phyloP scores from a whole-genome alignment of 441 rosid species.

The Capsella rubella region DNA sequence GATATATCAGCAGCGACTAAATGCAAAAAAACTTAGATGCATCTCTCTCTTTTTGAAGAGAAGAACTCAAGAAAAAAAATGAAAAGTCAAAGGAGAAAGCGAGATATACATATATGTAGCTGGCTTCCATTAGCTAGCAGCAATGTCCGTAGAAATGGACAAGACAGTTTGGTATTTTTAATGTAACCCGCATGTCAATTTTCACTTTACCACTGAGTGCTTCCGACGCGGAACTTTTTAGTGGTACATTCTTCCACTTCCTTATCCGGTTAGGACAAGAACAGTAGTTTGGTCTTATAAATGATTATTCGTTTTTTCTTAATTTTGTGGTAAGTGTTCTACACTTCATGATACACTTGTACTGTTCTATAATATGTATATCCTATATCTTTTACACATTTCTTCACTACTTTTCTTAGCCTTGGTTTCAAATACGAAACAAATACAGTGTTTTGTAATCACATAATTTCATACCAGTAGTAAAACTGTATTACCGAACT shows the following conservation, averaged over 20 bases:
- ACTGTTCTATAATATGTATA: not conserved
- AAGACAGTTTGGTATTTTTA: conserved; percentile 41
- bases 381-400: too few relatives aligned
- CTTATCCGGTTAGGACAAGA: conserved; percentile 38
- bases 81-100: conserved; percentile 34
- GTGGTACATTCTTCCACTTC: conserved; percentile 44
- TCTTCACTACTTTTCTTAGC: too few relatives aligned
- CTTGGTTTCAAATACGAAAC: too few relatives aligned
- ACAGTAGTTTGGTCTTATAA: conserved; percentile 7
- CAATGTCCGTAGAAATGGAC: conserved; percentile 29
- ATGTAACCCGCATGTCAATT: conserved; percentile 37
- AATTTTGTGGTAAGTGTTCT: not conserved
- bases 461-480: too few relatives aligned
- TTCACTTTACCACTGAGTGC: conserved; percentile 37
- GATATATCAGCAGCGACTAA: conserved; percentile 1
- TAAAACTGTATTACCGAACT: too few relatives aligned
- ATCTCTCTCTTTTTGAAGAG: conserved; percentile 14
- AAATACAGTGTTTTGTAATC: too few relatives aligned
- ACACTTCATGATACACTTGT: conserved; percentile 13
- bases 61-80: not conserved
- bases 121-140: conserved; percentile 43
- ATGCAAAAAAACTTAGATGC: conserved; percentile 22
- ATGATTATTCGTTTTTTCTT: conserved; percentile 17
- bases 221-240: conserved; percentile 35
- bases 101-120: conserved; percentile 34